Conservation (phyloP, 495 filamentous ascomycete genomes). For the Pseudomonodictys pantanalensis region DNA sequence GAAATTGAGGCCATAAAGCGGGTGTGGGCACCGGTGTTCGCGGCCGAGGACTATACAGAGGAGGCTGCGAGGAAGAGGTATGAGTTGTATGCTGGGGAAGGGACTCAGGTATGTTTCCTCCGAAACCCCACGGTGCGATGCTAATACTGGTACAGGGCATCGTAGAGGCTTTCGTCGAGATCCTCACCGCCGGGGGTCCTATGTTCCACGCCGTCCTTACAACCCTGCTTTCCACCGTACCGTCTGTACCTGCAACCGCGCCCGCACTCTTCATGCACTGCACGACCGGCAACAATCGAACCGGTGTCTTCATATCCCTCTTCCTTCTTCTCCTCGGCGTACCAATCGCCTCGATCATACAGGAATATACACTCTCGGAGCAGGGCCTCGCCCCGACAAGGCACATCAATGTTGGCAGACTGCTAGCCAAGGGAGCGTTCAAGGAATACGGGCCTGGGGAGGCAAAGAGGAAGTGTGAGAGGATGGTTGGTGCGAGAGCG, state of each 20-base stretch:
- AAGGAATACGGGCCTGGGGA: conserved; percentile 11
- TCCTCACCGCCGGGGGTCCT: conserved; percentile 16
- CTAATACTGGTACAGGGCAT: conserved; percentile 16
- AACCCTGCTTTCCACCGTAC: background rate
- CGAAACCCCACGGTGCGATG: background rate
- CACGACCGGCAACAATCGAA: conserved; percentile 32
- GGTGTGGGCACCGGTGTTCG: conserved; percentile 28
- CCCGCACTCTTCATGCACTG: conserved; percentile 27
- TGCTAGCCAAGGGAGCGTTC: conserved; percentile 28
- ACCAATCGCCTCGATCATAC: background rate
- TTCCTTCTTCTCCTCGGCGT: conserved; percentile 21
- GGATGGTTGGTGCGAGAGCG: conserved; percentile 24
- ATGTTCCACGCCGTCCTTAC: conserved; percentile 13
- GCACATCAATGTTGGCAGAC: conserved; percentile 18
- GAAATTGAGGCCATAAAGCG: conserved; percentile 22
- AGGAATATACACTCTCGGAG: conserved; percentile 27
- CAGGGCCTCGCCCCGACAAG: conserved; percentile 23
- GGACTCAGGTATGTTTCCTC: conserved; percentile 15
- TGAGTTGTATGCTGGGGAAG: conserved; percentile 25
- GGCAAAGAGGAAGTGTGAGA: conserved; percentile 17
- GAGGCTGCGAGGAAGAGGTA: conserved; percentile 28
- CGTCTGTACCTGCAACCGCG: background rate
- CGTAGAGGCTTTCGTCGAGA: conserved; percentile 27
- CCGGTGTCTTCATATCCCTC: conserved; percentile 24
- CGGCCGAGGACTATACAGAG: conserved; percentile 22